These are phyloP conservation scores for Plasmodium berghei DNA, from an alignment of 169 alveolate genomes.

Conservation along the genomic window DNA sequence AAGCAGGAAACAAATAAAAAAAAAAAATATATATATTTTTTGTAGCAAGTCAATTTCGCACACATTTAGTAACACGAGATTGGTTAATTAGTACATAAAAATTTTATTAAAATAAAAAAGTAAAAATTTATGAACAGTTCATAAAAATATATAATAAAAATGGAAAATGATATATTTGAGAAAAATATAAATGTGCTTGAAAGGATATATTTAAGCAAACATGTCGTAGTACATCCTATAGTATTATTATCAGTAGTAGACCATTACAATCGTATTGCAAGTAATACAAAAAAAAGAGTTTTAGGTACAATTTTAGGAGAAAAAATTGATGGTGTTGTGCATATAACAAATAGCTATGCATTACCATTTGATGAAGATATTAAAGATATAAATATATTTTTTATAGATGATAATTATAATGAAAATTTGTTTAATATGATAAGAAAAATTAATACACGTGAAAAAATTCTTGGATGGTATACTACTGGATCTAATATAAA, in stretches of 20 bases:
- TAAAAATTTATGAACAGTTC: background rate
- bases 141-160: conserved; percentile 7
- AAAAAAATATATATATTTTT: too few species aligned
- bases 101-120: background rate
- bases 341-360: conserved; percentile 98
- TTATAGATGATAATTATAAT: conserved; percentile 97
- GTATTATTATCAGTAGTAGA: conserved; percentile 98
- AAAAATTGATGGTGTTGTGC: conserved; percentile 88
- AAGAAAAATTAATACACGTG: conserved; percentile 95
- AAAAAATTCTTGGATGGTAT: conserved; percentile 99
- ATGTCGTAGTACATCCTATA: conserved; percentile 96
- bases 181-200: conserved; percentile 76
- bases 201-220: conserved; percentile 72
- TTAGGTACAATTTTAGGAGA: conserved; percentile 99
- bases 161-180: conserved; percentile 71
- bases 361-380: conserved; percentile 99
- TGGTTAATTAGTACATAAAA: background rate
- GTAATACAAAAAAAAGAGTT: conserved; percentile 96
- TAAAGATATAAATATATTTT: conserved; percentile 98
- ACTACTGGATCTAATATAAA: conserved; percentile 98
- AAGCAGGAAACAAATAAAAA: too few species aligned
- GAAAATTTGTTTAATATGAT: conserved; percentile 97
- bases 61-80: too few species aligned
- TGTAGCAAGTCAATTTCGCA: too few species aligned
- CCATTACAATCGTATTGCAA: conserved; percentile 98